Conservation (phyloP, 2,329 filamentous ascomycete genomes). For the Arthroderma sp. region DNA sequence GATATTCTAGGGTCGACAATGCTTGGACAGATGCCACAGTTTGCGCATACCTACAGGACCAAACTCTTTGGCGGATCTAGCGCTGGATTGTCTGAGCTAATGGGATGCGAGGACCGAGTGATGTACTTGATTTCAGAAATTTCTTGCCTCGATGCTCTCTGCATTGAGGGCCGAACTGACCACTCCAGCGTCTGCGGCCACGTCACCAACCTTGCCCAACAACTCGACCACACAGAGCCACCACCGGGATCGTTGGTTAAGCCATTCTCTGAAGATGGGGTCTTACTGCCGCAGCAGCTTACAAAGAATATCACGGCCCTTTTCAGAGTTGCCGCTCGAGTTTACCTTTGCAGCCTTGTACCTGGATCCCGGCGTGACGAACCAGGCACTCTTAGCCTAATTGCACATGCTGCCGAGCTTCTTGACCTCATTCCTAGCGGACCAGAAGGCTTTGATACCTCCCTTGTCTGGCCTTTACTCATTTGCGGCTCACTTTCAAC, state of each 20-base stretch:
- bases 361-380: constrained; percentile 73
- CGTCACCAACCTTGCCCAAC: constrained; percentile 73
- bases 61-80: constrained; percentile 60
- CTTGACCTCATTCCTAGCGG: constrained; percentile 76
- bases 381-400: constrained; percentile 59
- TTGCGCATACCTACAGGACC: constrained; percentile 89
- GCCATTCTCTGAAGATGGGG: constrained; percentile 51
- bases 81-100: constrained; percentile 77
- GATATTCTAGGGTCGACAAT: constrained; percentile 94
- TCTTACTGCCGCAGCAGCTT: constrained; percentile 69
- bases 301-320: constrained; percentile 78
- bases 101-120: constrained; percentile 93
- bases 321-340: constrained; percentile 82
- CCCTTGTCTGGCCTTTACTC: constrained; percentile 84
- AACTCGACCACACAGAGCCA: constrained; percentile 71
- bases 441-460: constrained; percentile 72
- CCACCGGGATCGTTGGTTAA: constrained; percentile 49
- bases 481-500: constrained; percentile 70
- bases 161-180: constrained; percentile 64
- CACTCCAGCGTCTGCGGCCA: constrained; percentile 79
- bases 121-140: constrained; percentile 99
- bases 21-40: constrained; percentile 70
- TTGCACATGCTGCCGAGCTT: constrained; percentile 63
- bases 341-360: constrained; percentile 93
- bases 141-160: constrained; percentile 83